A percentile compares a stretch with the other conserved stretches of the same genome.
Evolutionary conservation across 805 yeast genomes (phyloP).

Genomic region (Barnettozyma wickerhamii): DNA sequence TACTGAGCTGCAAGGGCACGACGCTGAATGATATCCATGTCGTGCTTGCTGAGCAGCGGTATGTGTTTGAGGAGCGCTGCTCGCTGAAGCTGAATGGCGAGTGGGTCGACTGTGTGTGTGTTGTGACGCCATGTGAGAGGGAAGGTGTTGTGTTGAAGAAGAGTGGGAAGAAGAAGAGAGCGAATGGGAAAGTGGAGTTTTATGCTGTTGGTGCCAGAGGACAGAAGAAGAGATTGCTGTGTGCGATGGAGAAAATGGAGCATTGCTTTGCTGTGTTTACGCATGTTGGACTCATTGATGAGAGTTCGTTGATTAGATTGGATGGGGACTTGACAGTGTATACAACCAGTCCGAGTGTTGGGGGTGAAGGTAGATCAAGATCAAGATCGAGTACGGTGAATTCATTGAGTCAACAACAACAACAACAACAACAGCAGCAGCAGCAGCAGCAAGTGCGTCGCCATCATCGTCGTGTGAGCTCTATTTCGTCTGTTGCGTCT

Average conservation of each 20-base stretch:
- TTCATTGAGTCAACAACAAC: constrained; percentile 1
- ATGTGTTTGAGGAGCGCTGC: constrained; percentile 55
- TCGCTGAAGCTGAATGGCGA: constrained; percentile 52
- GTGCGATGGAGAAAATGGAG: constrained; percentile 41
- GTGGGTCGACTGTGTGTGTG: constrained; percentile 55
- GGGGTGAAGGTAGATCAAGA: too few relatives aligned
- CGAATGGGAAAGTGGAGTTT: constrained; percentile 49
- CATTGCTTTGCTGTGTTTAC: constrained; percentile 57
- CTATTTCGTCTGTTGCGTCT: constrained; percentile 11
- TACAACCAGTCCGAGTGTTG: constrained; percentile 10
- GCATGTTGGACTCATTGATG: constrained; percentile 50
- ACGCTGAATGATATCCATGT: constrained; percentile 55
- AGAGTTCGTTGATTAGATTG: constrained; percentile 50
- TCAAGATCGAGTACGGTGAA: constrained; percentile 7
- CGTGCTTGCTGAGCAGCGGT: constrained; percentile 45
- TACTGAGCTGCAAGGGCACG: constrained; percentile 54
- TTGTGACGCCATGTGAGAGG: constrained; percentile 40
- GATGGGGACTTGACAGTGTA: constrained; percentile 48
- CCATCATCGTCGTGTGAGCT: constrained; percentile 8
- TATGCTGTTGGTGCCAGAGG: constrained; percentile 43
- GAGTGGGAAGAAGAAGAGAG: constrained; percentile 15
- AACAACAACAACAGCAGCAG: not conserved
- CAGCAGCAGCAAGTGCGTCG: not conserved
- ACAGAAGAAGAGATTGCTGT: constrained; percentile 46
- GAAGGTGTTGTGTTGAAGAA: not conserved